Percentiles rank a stretch among this genome's conserved stretches.
Conservation (phyloP, 2,329 filamentous ascomycete genomes). For the Alternaria arborescens region DNA sequence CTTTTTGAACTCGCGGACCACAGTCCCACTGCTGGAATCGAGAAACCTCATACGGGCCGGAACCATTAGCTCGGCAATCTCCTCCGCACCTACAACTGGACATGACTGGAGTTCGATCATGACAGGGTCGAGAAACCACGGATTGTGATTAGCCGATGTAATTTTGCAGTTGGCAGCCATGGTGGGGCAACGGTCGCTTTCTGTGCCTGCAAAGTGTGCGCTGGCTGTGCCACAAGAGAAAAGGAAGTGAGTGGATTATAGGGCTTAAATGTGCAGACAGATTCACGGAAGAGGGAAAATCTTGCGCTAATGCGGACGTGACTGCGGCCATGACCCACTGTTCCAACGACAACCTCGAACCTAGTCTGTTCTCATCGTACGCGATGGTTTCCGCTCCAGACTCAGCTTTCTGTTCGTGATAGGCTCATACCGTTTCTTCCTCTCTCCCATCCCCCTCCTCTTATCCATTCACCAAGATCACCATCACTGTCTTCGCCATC, state of each 20-base stretch:
- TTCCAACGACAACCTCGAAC: not conserved
- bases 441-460: slow-evolving; percentile 17
- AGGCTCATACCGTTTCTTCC: slow-evolving; percentile 28
- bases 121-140: slow-evolving; percentile 4
- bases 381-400: not conserved
- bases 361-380: not conserved
- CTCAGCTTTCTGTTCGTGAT: slow-evolving; percentile 7
- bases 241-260: not conserved
- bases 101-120: slow-evolving; percentile 3
- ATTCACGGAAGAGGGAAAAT: not conserved
- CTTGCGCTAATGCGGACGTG: not conserved
- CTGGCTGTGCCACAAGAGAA: not conserved
- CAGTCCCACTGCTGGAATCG: not conserved
- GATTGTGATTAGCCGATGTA: not conserved
- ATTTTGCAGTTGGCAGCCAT: not conserved
- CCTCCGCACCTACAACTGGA: not conserved
- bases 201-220: not conserved
- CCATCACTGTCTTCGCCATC: slow-evolving; percentile 11
- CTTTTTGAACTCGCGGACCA: not conserved
- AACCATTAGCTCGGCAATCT: slow-evolving; percentile 7
- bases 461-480: slow-evolving; percentile 22
- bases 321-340: not conserved
- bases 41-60: not conserved
- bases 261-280: not conserved
- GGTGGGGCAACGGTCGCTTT: not conserved